Conservation (phyloP, 257 asterid genomes). For the Cruciata laevipes region DNA sequence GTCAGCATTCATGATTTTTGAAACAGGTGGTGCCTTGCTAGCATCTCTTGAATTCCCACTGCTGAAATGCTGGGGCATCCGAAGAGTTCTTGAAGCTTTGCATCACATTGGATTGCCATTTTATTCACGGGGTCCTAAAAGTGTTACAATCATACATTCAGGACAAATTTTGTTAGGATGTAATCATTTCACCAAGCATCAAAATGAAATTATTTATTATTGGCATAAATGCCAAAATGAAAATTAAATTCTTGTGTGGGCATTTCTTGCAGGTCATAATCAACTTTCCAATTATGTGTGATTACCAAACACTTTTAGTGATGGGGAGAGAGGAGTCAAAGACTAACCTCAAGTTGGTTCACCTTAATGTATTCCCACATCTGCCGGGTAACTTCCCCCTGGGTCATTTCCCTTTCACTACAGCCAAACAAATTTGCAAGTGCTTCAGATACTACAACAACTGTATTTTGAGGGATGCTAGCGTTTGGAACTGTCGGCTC, state of each 20-base stretch:
- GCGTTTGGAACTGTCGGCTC: conserved; percentile 23
- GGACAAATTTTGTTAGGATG: neutral
- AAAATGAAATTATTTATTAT: neutral
- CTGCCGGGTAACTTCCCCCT: conserved; percentile 67
- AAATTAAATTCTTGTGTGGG: neutral
- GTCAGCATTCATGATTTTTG: conserved; percentile 37
- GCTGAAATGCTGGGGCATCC: conserved; percentile 62
- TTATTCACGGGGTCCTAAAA: conserved; percentile 58
- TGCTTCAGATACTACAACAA: conserved; percentile 61
- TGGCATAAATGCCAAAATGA: neutral
- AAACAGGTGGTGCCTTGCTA: conserved; percentile 45
- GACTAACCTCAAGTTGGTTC: conserved; percentile 74
- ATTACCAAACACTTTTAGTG: neutral
- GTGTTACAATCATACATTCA: conserved; percentile 4
- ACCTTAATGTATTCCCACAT: conserved; percentile 72
- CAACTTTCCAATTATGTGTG: neutral
- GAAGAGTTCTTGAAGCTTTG: conserved; percentile 55
- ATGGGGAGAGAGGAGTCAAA: neutral
- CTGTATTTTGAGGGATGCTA: conserved; percentile 26
- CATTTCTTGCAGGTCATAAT: neutral
- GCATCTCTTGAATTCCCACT: conserved; percentile 50
- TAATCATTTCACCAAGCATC: neutral
- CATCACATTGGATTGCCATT: conserved; percentile 45
- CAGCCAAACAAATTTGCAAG: conserved; percentile 64
- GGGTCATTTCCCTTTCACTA: conserved; percentile 60